Conservation (phyloP, 768 basidiomycete genomes). For the Mycena rosella region DNA sequence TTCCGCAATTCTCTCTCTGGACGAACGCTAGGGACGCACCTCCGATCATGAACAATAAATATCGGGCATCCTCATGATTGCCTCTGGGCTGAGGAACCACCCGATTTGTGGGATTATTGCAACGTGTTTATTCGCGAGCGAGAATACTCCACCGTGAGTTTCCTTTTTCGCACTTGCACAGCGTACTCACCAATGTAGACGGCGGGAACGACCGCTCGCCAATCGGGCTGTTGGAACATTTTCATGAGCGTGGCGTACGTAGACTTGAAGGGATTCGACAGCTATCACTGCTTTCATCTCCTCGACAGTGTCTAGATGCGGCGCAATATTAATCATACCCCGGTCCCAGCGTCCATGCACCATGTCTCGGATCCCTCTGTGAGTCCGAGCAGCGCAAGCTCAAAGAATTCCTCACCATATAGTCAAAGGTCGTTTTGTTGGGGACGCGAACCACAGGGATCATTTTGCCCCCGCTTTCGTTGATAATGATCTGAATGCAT, state of each 20-base stretch:
- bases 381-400: no score
- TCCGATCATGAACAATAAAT: constrained; percentile 32
- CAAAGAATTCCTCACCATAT: constrained; percentile 10
- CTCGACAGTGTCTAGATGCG: constrained; percentile 28
- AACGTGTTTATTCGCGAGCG: constrained; percentile 28
- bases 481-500: no score
- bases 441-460: constrained; percentile 31
- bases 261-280: background rate
- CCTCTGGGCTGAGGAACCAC: constrained; percentile 75
- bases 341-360: constrained; percentile 31
- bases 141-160: constrained; percentile 23
- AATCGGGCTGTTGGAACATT: constrained; percentile 7
- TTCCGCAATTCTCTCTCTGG: background rate
- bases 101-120: constrained; percentile 34
- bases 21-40: background rate
- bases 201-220: constrained; percentile 33
- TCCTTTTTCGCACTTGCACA: background rate
- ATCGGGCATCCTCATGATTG: constrained; percentile 37
- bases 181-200: constrained; percentile 16
- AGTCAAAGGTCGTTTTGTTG: constrained; percentile 28
- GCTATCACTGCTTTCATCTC: constrained; percentile 22
- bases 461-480: constrained; percentile 32
- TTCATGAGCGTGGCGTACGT: no score
- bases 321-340: constrained; percentile 29
- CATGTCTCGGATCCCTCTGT: constrained; percentile 17